Percentiles rank a stretch among this genome's conserved stretches.
Evolutionary conservation across 2,329 filamentous ascomycete genomes (phyloP).

Genomic region (Apiospora marii): DNA sequence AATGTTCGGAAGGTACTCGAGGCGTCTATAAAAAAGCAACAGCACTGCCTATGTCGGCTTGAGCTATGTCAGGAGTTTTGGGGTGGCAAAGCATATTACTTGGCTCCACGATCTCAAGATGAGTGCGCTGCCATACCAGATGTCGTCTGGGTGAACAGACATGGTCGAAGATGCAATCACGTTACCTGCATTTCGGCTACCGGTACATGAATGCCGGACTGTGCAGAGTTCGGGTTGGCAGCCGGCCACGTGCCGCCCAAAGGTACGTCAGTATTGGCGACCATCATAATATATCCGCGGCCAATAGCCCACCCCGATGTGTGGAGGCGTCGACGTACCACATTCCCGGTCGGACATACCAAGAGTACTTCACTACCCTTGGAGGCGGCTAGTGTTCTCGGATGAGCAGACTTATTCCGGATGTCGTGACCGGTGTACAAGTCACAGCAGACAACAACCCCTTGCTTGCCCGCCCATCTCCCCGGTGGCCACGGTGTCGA

Average conservation of each 20-base stretch:
- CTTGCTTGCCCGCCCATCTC: too few species aligned
- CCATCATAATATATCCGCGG: neutral
- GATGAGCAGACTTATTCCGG: neutral
- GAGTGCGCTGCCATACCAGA: neutral
- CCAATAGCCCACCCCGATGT: neutral
- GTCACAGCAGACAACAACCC: neutral
- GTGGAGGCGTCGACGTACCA: conserved; percentile 3
- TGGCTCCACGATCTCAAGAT: neutral
- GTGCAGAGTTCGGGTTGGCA: neutral
- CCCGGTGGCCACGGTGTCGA: too few species aligned
- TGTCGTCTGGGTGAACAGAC: neutral
- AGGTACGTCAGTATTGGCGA: neutral
- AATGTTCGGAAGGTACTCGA: neutral
- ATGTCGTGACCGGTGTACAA: neutral
- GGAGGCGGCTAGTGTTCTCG: neutral
- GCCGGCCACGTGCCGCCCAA: neutral
- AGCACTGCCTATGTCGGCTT: neutral
- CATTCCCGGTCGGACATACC: neutral
- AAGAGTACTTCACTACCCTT: neutral
- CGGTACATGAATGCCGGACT: conserved; percentile 21
- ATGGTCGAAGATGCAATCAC: conserved; percentile 28
- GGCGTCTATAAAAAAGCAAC: neutral
- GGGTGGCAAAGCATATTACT: neutral
- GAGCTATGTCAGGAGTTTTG: neutral
- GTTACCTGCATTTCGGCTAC: conserved; percentile 27